Evolutionary conservation across 441 rosid species (phyloP), one percentile per base, ranked within the genome.

Genomic region (Gossypium gossypioides): DNA sequence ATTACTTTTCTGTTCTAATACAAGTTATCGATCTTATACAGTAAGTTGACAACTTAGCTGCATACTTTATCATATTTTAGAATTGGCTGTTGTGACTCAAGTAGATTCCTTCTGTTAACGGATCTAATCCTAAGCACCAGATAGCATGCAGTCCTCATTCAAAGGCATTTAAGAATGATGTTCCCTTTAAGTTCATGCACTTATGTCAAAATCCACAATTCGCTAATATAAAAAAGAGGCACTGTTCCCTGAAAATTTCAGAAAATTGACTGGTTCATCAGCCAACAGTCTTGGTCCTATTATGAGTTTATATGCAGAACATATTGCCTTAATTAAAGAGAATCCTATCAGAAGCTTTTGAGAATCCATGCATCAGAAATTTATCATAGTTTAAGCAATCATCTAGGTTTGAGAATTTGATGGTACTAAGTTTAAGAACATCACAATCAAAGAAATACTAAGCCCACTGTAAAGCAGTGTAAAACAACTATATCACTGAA

Each of bases 121-220:
- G 13, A 54, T 25, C n/a, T 57, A 56, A 57, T 12, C 32, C 32
- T 24, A 57, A 24, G 34, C 32, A 84, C 92, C 19, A 21, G 54
- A 64, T 54, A 52, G 18, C 52, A 13, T 13, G 3, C 73, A 55
- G 32, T 34, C 51, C 64, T 56, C 13, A 12, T 37, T 40, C 21
- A 48, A 52, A 27, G 46, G 51, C 40, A 51, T 27, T 54, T 27
- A 52, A 18, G 8, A 52, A 29, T 25, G 12, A 22, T 4, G 34
- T 27, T 68, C 60, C 60, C 25, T 15, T 52, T 7, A 56, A 57
- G 7, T 6, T 56, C 8, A 32, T 0, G 5, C 16, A 19, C 6
- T 70, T 12, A 32, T 15, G 7, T 2, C 52, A 40, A 70, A 57
- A 40, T 21, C 51, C 19, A 15, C 21, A 57, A 22, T 6, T 4